Evolutionary conservation across 257 asterid species (phyloP).

Genomic region (Eustoma russellianum): DNA sequence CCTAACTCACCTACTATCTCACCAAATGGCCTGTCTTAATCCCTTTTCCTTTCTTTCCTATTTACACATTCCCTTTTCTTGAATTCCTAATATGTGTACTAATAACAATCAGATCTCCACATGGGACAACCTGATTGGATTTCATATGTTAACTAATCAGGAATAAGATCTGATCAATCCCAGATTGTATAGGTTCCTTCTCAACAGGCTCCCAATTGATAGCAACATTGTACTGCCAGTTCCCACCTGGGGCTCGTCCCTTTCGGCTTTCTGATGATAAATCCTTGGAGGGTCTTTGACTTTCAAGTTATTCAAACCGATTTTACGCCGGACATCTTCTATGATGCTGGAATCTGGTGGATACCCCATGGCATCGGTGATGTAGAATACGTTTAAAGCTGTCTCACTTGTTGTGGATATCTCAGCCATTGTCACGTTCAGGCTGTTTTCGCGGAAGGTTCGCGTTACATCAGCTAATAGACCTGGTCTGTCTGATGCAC

Average conservation of each 20-base stretch:
- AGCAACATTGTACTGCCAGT: conserved; percentile 73
- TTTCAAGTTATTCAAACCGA: conserved; percentile 58
- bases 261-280: conserved; percentile 36
- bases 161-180: conserved; percentile 55
- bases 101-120: no score
- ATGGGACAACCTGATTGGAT: no score
- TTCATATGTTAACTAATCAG: no score
- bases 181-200: conserved; percentile 73
- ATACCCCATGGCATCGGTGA: conserved; percentile 63
- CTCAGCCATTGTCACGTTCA: conserved; percentile 79
- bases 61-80: no score
- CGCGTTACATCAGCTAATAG: no score
- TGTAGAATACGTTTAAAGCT: conserved; percentile 60
- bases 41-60: not conserved
- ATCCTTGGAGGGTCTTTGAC: conserved; percentile 68
- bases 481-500: conserved; percentile 49
- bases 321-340: conserved; percentile 50
- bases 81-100: no score
- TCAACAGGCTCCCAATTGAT: conserved; percentile 38
- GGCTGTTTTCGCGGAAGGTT: conserved; percentile 85
- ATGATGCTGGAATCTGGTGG: conserved; percentile 50
- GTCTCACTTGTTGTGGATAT: conserved; percentile 51
- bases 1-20: conserved; percentile 19
- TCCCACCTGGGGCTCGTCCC: conserved; percentile 21
- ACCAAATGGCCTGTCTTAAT: conserved; percentile 22